Evolutionary conservation across 169 alveolate species (phyloP).

Genomic region (Plasmodium coatneyi): DNA sequence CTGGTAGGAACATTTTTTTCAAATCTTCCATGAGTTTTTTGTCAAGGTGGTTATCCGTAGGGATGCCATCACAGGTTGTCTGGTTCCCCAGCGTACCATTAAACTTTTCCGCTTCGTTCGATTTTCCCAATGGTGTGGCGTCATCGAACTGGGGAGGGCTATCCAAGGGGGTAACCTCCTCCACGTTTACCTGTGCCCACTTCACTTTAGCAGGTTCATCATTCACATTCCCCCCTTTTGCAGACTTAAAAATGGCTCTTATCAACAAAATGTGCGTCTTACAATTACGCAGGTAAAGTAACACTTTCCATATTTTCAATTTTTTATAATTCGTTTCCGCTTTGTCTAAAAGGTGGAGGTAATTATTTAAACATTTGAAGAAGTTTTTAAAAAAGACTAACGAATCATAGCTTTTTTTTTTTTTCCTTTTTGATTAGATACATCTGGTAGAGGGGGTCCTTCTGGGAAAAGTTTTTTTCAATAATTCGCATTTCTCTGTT

Average conservation of each 20-base stretch:
- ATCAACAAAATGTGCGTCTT: constrained; percentile 50
- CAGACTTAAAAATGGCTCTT: constrained; percentile 41
- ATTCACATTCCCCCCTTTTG: not conserved
- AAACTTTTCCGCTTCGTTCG: not conserved
- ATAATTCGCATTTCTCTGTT: constrained; percentile 40
- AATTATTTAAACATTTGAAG: constrained; percentile 56
- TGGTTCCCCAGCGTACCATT: not conserved
- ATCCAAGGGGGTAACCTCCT: not conserved
- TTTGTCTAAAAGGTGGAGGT: constrained; percentile 36
- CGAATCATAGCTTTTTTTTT: constrained; percentile 55
- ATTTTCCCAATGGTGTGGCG: not conserved
- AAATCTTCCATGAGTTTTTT: constrained; percentile 40
- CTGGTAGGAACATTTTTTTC: not conserved
- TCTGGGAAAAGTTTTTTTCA: not conserved
- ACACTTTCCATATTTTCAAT: constrained; percentile 36
- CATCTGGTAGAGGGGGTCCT: constrained; percentile 11
- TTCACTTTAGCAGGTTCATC: not conserved
- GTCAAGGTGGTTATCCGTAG: constrained; percentile 6
- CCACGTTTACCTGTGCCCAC: not conserved
- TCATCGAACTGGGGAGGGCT: not conserved
- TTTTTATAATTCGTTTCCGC: constrained; percentile 39
- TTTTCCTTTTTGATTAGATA: constrained; percentile 59
- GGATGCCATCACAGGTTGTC: not conserved
- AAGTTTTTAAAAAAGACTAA: constrained; percentile 56
- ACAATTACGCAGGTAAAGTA: constrained; percentile 67